Evolutionary conservation across 2,329 filamentous ascomycete genomes (phyloP), one percentile per base, ranked within the genome.

Genomic region (Verticillium isaacii): DNA sequence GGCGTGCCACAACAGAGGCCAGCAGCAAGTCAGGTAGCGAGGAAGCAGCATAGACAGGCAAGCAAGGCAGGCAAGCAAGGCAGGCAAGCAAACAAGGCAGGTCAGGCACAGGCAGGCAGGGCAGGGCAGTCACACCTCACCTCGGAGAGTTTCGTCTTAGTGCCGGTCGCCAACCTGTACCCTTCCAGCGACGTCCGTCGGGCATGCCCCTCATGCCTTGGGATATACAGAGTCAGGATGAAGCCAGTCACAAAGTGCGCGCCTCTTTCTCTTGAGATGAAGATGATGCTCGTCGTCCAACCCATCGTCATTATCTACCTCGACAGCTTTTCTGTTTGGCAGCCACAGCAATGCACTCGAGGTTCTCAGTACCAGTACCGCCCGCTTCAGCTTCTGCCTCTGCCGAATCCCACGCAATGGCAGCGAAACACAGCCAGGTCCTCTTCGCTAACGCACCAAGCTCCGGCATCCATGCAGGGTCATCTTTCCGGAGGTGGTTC

Each of bases 381-480:
- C n/a, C 15, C 7, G 39, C 39, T 45, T 45, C 39, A 45, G 8
- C 8, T n/a, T 45, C 6, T n/a, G n/a, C 29, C 41, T 50, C n/a
- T 23, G 19, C 19, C 41, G 23, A 8, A 50, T 50, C 41, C 41
- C n/a, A 23, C n/a, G 41, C 41, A 8, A 25, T 23, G 41, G 23
- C 41, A n/a, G 9, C 19, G n/a, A 19, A 25, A 11, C n/a, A 32
- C 25, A 32, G 55, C 55, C n/a, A 34, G n/a, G 32, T 32, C 17
- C 34, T 32, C 15, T 37, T 58, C 57, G 57, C 57, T 58, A 32
- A 58, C 32, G 57, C 57, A 58, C 57, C 57, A 58, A 58, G 57
- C 23, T 45, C 41, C 41, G 41, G n/a, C 41, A 37, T 50, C 23
- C 57, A 41, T 58, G 57, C 57, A 58, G 57, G 41, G 37, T 58